Evolutionary conservation across 805 yeast genomes (phyloP), one percentile per base, ranked within the genome.

Genomic region (Wickerhamiella sergipiensis): DNA sequence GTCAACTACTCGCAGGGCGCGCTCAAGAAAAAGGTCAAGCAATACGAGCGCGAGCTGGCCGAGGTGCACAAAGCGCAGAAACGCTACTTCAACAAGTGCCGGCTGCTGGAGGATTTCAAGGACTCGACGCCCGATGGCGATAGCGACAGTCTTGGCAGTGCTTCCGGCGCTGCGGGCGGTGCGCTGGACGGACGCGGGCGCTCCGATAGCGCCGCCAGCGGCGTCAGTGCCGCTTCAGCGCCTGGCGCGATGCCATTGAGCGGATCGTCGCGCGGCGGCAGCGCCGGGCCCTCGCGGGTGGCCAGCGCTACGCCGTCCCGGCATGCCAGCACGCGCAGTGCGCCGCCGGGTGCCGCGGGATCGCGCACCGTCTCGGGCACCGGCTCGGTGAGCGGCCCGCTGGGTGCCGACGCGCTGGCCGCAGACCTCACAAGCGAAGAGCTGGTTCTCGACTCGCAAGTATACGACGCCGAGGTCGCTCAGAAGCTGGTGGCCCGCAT

Each of bases 41-140:
- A 66, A 46, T 83, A 77, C 63, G 76, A 77, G 46, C 71, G 67
- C 49, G 73, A 71, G 55, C 62, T 64, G 13, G 64, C 66, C 36
- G 78, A 81, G 49, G 83, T 78, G 45, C 72, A 73, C 56, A 71
- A 76, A 55, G 59, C 71, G 44, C 86, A 80, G 63, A 80, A 77
- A 64, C 75, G 74, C 51, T 86, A 86, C 64, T 85, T 83, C 71
- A 83, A 80, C 65, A 83, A 81, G 61, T 85, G 92, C 64, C 70
- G 94, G 48, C 68, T 78, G 53, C 70, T 83, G 49, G 95, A 85
- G 63, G 85, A 82, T 51, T 73, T 78, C 60, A 77, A 73, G 5
- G 56, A 54, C 17, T 17, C 21, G 18, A 15, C 15, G 5, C 40
- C 40, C 9, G 40, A 36, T 4, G 33, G 33, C 44, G 13, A 40